These are phyloP conservation scores for Allium fistulosum DNA, from an alignment of 106 monocot genomes.

Conservation along the genomic window DNA sequence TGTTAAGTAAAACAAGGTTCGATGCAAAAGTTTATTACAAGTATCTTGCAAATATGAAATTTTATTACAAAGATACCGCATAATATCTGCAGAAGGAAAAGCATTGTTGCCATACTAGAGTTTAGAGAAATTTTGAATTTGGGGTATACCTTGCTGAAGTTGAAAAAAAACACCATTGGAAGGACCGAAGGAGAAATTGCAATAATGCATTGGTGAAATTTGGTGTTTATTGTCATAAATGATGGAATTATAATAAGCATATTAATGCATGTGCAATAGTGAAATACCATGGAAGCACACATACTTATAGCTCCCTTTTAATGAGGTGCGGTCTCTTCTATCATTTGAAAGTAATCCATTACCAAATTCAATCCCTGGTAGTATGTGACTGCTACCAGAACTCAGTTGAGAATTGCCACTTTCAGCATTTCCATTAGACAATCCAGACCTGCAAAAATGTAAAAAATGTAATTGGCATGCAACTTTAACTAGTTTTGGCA, in stretches of 20 bases:
- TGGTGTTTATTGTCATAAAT: not conserved
- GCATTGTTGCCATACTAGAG: too few relatives aligned
- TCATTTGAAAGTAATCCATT: conserved; percentile 36
- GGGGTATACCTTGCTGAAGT: too few relatives aligned
- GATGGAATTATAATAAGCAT: not conserved
- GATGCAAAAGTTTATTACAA: too few relatives aligned
- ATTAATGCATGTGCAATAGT: not conserved
- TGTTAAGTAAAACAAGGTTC: too few relatives aligned
- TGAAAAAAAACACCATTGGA: too few relatives aligned
- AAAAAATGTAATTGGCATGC: not conserved
- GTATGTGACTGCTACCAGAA: conserved; percentile 25
- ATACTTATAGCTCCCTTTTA: conserved; percentile 68
- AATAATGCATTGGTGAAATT: too few relatives aligned
- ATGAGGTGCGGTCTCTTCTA: conserved; percentile 54
- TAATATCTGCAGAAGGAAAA: too few relatives aligned
- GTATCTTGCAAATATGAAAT: too few relatives aligned
- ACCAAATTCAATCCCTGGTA: conserved; percentile 45
- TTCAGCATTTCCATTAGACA: conserved; percentile 40
- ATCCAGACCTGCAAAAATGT: conserved; percentile 42
- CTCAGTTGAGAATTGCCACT: conserved; percentile 32
- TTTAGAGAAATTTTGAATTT: too few relatives aligned
- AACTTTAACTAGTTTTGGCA: not conserved
- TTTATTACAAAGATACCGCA: too few relatives aligned
- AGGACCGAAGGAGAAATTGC: too few relatives aligned
- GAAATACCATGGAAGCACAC: not conserved